Conservation (phyloP, 2,329 filamentous ascomycete genomes). For the Xylariaceae sp. region DNA sequence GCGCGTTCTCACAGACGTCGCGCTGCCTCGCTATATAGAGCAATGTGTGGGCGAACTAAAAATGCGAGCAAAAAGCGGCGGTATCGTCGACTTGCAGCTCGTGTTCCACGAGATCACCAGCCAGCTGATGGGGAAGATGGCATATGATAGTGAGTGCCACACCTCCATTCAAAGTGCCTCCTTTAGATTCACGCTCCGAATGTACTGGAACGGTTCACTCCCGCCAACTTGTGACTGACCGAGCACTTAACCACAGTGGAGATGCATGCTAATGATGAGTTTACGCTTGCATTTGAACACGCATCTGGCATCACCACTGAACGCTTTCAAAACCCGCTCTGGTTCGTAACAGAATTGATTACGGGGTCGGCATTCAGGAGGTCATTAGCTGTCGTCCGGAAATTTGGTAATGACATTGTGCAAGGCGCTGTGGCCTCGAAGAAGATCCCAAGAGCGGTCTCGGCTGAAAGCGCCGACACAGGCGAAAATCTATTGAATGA, state of each 20-base stretch:
- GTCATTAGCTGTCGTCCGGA: conserved; percentile 47
- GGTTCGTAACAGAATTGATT: conserved; percentile 55
- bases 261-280: conserved; percentile 58
- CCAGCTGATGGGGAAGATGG: conserved; percentile 63
- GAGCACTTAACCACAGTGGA: conserved; percentile 39
- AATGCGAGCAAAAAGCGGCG: conserved; percentile 22
- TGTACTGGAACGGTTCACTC: not conserved
- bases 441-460: not conserved
- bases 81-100: conserved; percentile 52
- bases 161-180: not conserved
- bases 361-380: conserved; percentile 44
- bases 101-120: conserved; percentile 62
- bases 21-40: conserved; percentile 51
- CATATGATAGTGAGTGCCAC: conserved; percentile 47
- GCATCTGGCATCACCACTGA: conserved; percentile 57
- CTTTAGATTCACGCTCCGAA: not conserved
- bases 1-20: conserved; percentile 52
- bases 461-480: conserved; percentile 4
- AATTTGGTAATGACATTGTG: conserved; percentile 56
- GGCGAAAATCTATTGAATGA: conserved; percentile 2
- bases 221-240: not conserved
- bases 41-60: conserved; percentile 40
- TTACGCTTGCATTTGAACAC: conserved; percentile 58
- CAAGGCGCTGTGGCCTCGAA: conserved; percentile 38
- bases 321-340: conserved; percentile 64